phyloP scores from a whole-genome alignment of 2,329 filamentous ascomycete genomes.

The Hymenoscyphus occultus region DNA sequence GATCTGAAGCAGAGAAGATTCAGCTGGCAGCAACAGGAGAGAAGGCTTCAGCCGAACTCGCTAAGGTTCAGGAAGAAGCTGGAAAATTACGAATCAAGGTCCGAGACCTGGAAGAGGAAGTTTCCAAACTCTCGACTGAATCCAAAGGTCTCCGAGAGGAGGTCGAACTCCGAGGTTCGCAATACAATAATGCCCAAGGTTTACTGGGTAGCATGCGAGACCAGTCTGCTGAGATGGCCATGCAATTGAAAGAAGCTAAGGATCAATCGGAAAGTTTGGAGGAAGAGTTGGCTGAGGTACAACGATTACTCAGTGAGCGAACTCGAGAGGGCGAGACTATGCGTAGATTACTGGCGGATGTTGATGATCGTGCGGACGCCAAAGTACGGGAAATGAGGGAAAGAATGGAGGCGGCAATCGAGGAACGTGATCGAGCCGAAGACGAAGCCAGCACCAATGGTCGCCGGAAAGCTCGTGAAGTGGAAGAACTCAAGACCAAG shows the following conservation, averaged over 20 bases:
- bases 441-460: constrained; percentile 81
- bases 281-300: constrained; percentile 87
- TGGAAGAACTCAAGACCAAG: constrained; percentile 79
- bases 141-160: constrained; percentile 71
- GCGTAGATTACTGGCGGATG: constrained; percentile 81
- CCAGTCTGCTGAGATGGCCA: constrained; percentile 80
- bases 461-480: constrained; percentile 73
- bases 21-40: constrained; percentile 73
- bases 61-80: constrained; percentile 70
- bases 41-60: constrained; percentile 66
- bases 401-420: constrained; percentile 83
- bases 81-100: constrained; percentile 60
- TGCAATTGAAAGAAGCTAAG: constrained; percentile 87
- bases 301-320: constrained; percentile 80
- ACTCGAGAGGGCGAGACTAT: constrained; percentile 93
- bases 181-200: constrained; percentile 81
- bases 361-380: constrained; percentile 76
- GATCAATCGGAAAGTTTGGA: constrained; percentile 81
- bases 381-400: constrained; percentile 86
- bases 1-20: constrained; percentile 73
- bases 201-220: constrained; percentile 91
- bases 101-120: constrained; percentile 70
- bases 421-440: constrained; percentile 89
- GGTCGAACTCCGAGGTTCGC: constrained; percentile 76
- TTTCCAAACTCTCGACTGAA: constrained; percentile 66